A percentile compares a stretch with the other conserved stretches of the same genome.
phyloP scores from a whole-genome alignment of 2,329 filamentous ascomycete species.

The Plectosphaerella sp. region DNA sequence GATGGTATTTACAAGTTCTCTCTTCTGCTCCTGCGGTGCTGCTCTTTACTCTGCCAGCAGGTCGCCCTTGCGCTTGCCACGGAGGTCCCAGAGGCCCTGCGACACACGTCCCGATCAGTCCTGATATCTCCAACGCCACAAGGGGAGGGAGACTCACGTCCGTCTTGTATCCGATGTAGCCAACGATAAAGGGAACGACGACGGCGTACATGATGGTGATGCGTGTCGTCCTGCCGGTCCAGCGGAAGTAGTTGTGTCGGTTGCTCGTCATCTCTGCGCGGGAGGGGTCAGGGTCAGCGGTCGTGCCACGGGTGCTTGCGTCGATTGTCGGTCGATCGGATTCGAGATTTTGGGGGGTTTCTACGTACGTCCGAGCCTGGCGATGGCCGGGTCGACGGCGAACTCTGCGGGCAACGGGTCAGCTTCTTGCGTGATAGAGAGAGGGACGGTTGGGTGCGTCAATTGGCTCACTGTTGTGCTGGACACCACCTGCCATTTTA shows the following conservation, averaged over 20 bases:
- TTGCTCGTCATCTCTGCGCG: slow-evolving; percentile 71
- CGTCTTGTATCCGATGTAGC: slow-evolving; percentile 70
- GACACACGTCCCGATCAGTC: slow-evolving; percentile 10
- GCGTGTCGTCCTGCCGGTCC: slow-evolving; percentile 78
- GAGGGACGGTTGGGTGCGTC: neutral
- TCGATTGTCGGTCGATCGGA: slow-evolving; percentile 1
- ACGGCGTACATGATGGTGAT: slow-evolving; percentile 74
- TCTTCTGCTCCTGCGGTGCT: slow-evolving; percentile 8
- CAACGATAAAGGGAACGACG: slow-evolving; percentile 66
- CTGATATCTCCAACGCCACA: neutral
- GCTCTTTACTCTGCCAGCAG: slow-evolving; percentile 65
- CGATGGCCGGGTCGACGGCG: slow-evolving; percentile 41
- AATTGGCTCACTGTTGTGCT: slow-evolving; percentile 13
- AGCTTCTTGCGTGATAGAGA: slow-evolving; percentile 2
- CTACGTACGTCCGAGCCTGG: slow-evolving; percentile 40
- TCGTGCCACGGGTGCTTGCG: neutral
- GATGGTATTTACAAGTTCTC: slow-evolving; percentile 36
- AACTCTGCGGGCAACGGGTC: slow-evolving; percentile 27
- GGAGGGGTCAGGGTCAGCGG: slow-evolving; percentile 17
- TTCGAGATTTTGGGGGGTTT: neutral
- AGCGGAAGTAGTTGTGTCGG: slow-evolving; percentile 93
- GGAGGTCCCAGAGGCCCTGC: slow-evolving; percentile 81
- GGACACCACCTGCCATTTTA: slow-evolving; percentile 13
- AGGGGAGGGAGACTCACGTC: slow-evolving; percentile 62
- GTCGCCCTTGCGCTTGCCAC: slow-evolving; percentile 86